Evolutionary conservation across 73 alveolate genomes (phyloP).

Genomic region (Stentor roeselii): DNA sequence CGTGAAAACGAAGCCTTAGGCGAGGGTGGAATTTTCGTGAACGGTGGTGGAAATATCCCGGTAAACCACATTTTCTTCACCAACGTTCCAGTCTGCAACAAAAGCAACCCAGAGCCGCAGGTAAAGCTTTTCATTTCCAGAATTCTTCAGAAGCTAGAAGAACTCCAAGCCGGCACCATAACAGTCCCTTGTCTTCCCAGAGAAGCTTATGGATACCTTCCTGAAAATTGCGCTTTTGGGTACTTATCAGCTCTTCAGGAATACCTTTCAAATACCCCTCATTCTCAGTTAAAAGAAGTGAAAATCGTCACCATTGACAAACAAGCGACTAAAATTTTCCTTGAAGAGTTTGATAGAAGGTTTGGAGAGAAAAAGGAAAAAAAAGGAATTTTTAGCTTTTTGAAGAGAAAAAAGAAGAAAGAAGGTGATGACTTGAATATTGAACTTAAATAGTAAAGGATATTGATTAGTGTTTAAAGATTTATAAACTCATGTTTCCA

Average conservation of each 20-base stretch:
- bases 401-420: neutral
- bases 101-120: neutral
- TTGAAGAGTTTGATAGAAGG: neutral
- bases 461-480: too few relatives aligned
- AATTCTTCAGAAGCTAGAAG: neutral
- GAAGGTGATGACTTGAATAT: too few relatives aligned
- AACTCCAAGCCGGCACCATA: neutral
- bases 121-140: neutral
- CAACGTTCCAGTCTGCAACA: neutral
- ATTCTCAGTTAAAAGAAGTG: neutral
- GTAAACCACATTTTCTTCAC: neutral
- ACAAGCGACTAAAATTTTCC: neutral
- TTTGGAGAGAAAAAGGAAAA: neutral
- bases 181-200: neutral
- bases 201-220: neutral
- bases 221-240: slow-evolving; percentile 7
- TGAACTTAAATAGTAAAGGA: too few relatives aligned
- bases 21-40: neutral
- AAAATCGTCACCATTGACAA: neutral
- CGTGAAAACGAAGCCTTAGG: neutral
- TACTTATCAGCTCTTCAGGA: neutral
- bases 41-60: neutral
- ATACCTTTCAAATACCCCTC: neutral
- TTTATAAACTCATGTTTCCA: too few relatives aligned
- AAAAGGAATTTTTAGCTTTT: neutral